phyloP scores from a whole-genome alignment of 768 basidiomycete species.

The Sarcomyxa edulis region DNA sequence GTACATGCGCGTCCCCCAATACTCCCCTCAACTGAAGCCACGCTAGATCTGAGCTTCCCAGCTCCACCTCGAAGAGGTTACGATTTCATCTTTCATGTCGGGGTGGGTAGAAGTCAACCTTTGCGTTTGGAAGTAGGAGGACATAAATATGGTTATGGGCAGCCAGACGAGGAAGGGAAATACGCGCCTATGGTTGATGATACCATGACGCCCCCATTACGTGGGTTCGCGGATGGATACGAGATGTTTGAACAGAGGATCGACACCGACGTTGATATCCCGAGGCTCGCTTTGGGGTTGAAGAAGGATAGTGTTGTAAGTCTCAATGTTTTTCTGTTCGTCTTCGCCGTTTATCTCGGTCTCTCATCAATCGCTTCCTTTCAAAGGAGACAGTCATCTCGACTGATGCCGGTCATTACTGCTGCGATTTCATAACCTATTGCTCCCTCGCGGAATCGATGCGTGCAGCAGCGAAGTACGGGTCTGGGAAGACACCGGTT shows the following conservation, averaged over 20 bases:
- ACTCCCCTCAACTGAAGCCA: constrained; percentile 28
- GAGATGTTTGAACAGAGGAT: constrained; percentile 52
- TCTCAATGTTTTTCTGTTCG: too few relatives aligned
- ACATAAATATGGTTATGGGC: constrained; percentile 64
- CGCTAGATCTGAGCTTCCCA: constrained; percentile 24
- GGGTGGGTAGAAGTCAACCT: constrained; percentile 59
- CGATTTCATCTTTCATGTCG: constrained; percentile 69
- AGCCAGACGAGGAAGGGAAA: constrained; percentile 58
- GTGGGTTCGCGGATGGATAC: constrained; percentile 42
- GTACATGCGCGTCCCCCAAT: constrained; percentile 57
- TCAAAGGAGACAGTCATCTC: constrained; percentile 37
- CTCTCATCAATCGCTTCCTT: too few relatives aligned
- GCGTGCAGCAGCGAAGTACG: too few relatives aligned
- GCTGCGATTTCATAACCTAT: constrained; percentile 49
- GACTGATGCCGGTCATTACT: constrained; percentile 42
- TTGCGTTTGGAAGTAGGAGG: constrained; percentile 57
- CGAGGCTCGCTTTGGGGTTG: constrained; percentile 49
- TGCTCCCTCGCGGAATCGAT: constrained; percentile 43
- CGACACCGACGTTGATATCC: constrained; percentile 52
- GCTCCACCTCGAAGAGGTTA: constrained; percentile 47
- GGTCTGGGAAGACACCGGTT: constrained; percentile 45
- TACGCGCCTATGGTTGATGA: constrained; percentile 47
- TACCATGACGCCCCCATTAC: constrained; percentile 28
- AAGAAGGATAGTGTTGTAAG: constrained; percentile 44
- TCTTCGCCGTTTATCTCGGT: too few relatives aligned